Evolutionary conservation across 805 yeast genomes (phyloP).

Genomic region (Zygosaccharomyces kombuchaensis): DNA sequence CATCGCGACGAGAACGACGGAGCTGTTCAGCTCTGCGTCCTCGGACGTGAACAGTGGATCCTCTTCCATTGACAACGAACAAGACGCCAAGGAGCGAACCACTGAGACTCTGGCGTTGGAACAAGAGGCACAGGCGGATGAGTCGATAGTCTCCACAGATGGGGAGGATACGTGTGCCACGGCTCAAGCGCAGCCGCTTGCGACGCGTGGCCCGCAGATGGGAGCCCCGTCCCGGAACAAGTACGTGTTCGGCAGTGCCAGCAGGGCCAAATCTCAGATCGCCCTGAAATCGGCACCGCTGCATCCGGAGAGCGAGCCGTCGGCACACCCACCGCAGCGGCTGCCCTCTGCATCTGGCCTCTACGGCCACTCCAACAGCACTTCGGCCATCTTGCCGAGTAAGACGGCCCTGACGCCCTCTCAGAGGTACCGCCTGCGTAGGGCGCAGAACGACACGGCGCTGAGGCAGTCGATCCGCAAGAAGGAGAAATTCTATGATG

Average conservation of each 20-base stretch:
- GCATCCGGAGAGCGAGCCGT: constrained; percentile 1
- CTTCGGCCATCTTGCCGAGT: constrained; percentile 19
- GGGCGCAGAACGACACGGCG: constrained; percentile 36
- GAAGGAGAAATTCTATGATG: constrained; percentile 40
- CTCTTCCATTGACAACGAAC: constrained; percentile 30
- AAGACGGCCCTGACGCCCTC: constrained; percentile 38
- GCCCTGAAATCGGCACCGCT: constrained; percentile 6
- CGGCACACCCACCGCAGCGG: constrained; percentile 16
- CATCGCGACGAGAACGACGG: constrained; percentile 29
- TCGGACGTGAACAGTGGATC: constrained; percentile 26
- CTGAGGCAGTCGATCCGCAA: constrained; percentile 33
- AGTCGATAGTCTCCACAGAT: constrained; percentile 3
- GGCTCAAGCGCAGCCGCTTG: background rate
- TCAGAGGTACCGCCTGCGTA: constrained; percentile 39
- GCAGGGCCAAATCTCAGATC: constrained; percentile 13
- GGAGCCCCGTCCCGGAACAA: constrained; percentile 5
- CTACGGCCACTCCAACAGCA: constrained; percentile 17
- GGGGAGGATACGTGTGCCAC: background rate
- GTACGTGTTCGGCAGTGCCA: constrained; percentile 12
- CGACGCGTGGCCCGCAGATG: background rate
- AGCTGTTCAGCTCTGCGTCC: constrained; percentile 29
- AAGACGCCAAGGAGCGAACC: constrained; percentile 9
- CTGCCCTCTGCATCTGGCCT: constrained; percentile 11
- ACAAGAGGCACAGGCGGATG: constrained; percentile 3
- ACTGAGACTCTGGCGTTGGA: constrained; percentile 1